Base-by-base conservation (phyloP, 306 rosid species). In the Trichosanthes truncata region DNA sequence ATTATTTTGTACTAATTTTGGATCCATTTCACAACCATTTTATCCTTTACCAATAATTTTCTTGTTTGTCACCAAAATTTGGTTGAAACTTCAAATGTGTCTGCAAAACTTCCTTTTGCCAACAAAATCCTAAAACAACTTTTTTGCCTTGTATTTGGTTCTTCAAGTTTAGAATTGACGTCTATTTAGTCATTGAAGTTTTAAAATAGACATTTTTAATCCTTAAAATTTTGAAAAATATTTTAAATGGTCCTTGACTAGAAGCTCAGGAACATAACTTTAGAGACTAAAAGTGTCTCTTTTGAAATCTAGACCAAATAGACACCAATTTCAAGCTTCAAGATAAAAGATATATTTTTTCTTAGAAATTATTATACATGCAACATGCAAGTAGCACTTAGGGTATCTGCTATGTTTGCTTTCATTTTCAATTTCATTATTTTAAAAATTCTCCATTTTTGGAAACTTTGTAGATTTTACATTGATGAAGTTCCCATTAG, bases 401-500 rank as follows among this genome's bases (percentile, higher is more conserved):
- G n/a, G n/a, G n/a, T n/a, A n/a, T n/a, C n/a, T n/a, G n/a, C n/a
- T n/a, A n/a, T n/a, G 56, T 15, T 17, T 15, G 56, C 21, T 51
- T 48, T 51, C 0, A 51, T 4, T 17, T 51, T 5, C 56, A 51
- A 11, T 56, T 56, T 29, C 2, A 29, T 29, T 2, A 8, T 56
- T 3, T 14, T 56, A n/a, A 59, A 25, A 65, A 7, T 15, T 36
- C 13, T 67, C 6, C 1, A 21, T 7, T 40, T 33, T 9, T 61
- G 36, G 56, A 15, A 23, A 61, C 14, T 3, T 36, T 67, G 45
- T 89, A 96, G 99, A 88, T 96, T 93, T 84, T 96, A 93, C 91
- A 87, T 96, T 38, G 99, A 96, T 62, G 93, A 91, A 81, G 96
- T 96, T 55, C 99, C 99, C 29, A 88, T 96, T 1, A 90, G 99